Evolutionary conservation across 1,139 yeast species (phyloP), one percentile per base, ranked within the genome.

Genomic region (Komagataea norvegica): DNA sequence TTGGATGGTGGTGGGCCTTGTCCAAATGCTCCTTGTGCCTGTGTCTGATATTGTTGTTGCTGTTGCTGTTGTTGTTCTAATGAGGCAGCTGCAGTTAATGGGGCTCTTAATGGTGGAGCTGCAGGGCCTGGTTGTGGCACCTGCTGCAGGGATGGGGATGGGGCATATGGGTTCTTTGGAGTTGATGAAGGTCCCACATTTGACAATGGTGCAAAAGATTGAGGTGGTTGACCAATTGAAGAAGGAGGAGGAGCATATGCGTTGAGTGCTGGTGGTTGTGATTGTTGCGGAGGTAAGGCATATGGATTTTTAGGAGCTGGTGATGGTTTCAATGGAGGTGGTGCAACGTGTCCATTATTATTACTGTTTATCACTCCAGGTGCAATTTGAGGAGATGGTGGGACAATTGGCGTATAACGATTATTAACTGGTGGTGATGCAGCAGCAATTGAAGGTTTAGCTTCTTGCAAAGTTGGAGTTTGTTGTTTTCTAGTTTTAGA

Each of bases 221-320:
- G 40, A n/a, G 38, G 36, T 14, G 25, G 34, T 20, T 31, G 26
- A 11, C 25, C 34, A 8, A 25, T 27, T 15, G 38, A 42, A 8
- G 55, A 44, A 23, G 62, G 57, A 29, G 37, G 37, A 23, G 36
- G 34, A 14, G 37, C 36, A 28, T 24, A 29, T 14, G 35, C 14
- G 33, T 21, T 36, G 29, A 28, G n/a, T 14, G 25, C 13, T 46
- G 6, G 49, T 39, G 23, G 44, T 26, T 36, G 47, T 34, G 36
- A 43, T 40, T 33, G 51, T 42, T 20, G 56, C 47, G 23, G 57
- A 5, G 35, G 36, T 20, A 64, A 60, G 10, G 66, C 67, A 41
- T 66, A 66, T 38, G 70, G 67, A 42, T 55, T 61, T 39, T 49
- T 45, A 23, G 53, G 51, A 13, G 43, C 41, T 8, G 54, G 34